These are phyloP conservation scores for Colletotrichum plurivorum DNA, from an alignment of 2,329 filamentous ascomycete genomes.

Conservation along the genomic window DNA sequence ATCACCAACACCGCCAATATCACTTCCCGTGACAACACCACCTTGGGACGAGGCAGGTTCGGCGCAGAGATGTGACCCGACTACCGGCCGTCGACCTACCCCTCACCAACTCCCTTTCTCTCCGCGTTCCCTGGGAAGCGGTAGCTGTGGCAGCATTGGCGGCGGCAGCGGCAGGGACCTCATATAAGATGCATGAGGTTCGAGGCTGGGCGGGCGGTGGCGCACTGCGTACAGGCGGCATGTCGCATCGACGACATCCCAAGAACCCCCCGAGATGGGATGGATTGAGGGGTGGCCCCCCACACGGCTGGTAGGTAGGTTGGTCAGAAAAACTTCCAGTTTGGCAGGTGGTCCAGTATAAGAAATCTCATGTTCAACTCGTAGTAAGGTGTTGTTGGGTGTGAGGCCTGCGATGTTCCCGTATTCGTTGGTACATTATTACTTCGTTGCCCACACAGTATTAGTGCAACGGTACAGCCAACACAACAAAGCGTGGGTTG, in stretches of 20 bases:
- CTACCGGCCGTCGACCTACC: not conserved
- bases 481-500: too few relatives aligned
- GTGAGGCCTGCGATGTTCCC: too few relatives aligned
- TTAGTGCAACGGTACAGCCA: too few relatives aligned
- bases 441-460: too few relatives aligned
- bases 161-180: constrained; percentile 12
- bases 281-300: not conserved
- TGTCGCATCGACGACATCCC: constrained; percentile 5
- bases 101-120: not conserved
- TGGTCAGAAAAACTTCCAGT: not conserved
- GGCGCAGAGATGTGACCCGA: not conserved
- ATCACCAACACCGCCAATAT: not conserved
- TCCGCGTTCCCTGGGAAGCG: not conserved
- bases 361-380: not conserved
- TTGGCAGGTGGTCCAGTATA: not conserved
- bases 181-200: constrained; percentile 17
- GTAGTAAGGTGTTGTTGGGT: too few relatives aligned
- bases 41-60: not conserved
- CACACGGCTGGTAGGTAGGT: not conserved
- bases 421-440: too few relatives aligned
- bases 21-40: not conserved
- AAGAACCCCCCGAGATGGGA: not conserved
- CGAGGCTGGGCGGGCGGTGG: not conserved
- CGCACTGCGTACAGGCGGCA: not conserved
- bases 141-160: not conserved